These are phyloP conservation scores for Discostella pseudostelligera DNA, from an alignment of 108 stramenopile genomes.

Conservation along the genomic window DNA sequence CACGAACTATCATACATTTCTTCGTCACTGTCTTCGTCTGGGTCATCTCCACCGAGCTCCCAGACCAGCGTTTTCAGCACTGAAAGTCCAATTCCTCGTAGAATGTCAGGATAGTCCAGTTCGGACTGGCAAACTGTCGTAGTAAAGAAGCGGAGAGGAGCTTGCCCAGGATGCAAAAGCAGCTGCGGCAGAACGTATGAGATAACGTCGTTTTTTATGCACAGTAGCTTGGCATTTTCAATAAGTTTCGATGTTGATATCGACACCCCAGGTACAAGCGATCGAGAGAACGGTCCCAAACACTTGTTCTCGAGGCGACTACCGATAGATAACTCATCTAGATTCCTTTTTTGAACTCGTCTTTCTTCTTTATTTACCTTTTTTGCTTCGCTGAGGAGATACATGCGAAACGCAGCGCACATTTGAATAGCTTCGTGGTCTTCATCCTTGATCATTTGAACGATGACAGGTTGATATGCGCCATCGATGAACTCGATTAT, in stretches of 20 bases:
- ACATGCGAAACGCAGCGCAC: conserved; percentile 50
- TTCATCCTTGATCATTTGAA: conserved; percentile 36
- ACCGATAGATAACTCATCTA: conserved; percentile 32
- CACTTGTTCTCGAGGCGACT: conserved; percentile 15
- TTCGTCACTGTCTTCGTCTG: conserved; percentile 33
- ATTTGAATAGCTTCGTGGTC: conserved; percentile 46
- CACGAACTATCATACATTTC: conserved; percentile 41
- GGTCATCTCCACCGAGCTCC: conserved; percentile 58
- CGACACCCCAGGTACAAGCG: conserved; percentile 37
- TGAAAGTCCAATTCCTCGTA: conserved; percentile 35
- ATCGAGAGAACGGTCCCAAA: conserved; percentile 16
- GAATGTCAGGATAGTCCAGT: conserved; percentile 41
- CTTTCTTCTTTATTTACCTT: conserved; percentile 27
- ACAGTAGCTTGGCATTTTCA: conserved; percentile 52
- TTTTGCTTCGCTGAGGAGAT: conserved; percentile 29
- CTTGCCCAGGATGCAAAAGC: conserved; percentile 47
- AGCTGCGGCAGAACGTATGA: conserved; percentile 59
- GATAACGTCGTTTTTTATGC: conserved; percentile 51
- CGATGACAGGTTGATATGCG: conserved; percentile 27
- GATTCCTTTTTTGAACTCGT: conserved; percentile 21
- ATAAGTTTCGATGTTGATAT: conserved; percentile 48
- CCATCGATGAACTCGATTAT: conserved; percentile 34
- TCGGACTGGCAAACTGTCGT: conserved; percentile 49
- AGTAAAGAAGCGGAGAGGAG: conserved; percentile 57
- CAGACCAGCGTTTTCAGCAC: conserved; percentile 66